Conservation (phyloP, 1,139 yeast species). For the Geotrichum carabidarum region DNA sequence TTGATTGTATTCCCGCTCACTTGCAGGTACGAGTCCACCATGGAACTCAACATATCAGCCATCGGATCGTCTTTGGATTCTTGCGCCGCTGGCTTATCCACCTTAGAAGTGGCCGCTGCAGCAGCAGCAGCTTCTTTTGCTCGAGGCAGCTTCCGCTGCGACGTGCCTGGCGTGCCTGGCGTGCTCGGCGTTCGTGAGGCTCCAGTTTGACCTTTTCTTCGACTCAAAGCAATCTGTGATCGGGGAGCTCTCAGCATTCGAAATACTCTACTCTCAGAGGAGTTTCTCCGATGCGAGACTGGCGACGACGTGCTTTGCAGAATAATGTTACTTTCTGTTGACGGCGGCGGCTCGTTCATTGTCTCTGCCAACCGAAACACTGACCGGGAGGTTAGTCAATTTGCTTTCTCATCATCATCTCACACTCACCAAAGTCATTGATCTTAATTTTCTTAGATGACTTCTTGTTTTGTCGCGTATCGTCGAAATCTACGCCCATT, state of each 20-base stretch:
- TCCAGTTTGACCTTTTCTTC: neutral
- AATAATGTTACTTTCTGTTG: neutral
- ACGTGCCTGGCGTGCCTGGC: neutral
- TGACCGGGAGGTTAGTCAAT: conserved; percentile 20
- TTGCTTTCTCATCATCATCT: conserved; percentile 22
- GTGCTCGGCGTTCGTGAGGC: neutral
- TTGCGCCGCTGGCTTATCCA: neutral
- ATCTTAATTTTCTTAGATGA: conserved; percentile 14
- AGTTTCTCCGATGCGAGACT: neutral
- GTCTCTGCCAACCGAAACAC: conserved; percentile 64
- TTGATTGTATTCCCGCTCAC: conserved; percentile 7
- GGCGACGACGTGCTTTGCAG: neutral
- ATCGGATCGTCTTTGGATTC: conserved; percentile 4
- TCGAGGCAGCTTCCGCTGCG: neutral
- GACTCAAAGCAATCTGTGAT: conserved; percentile 1
- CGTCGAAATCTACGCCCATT: conserved; percentile 8
- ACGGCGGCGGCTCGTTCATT: conserved; percentile 42
- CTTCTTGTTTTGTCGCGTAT: conserved; percentile 2
- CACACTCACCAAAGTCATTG: conserved; percentile 20
- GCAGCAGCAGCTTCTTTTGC: neutral
- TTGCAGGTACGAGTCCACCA: conserved; percentile 12
- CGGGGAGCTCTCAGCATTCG: conserved; percentile 7
- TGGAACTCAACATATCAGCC: conserved; percentile 12
- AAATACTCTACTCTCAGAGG: neutral
- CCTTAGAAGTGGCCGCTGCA: neutral